A percentile compares a stretch with the other conserved stretches of the same genome.
These are phyloP conservation scores for Aciculoconidium aculeatum DNA, from an alignment of 805 yeast species.

Conservation along the genomic window DNA sequence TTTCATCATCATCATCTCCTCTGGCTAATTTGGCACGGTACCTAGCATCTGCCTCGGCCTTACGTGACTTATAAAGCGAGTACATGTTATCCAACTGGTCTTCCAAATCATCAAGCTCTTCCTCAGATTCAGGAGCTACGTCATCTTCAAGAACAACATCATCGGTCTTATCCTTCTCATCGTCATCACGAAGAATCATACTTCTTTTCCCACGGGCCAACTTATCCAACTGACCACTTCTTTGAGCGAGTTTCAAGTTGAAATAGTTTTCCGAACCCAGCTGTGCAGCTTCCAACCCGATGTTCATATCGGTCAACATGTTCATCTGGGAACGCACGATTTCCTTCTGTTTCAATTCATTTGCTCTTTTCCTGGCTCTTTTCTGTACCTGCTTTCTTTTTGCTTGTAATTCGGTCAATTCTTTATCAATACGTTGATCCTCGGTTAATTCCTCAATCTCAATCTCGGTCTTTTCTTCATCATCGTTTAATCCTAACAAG, in stretches of 20 bases:
- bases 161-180: constrained; percentile 45
- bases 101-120: constrained; percentile 65
- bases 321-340: constrained; percentile 90
- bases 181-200: constrained; percentile 51
- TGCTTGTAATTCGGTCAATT: constrained; percentile 65
- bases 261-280: constrained; percentile 76
- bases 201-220: constrained; percentile 71
- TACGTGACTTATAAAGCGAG: constrained; percentile 56
- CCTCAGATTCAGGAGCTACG: constrained; percentile 33
- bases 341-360: constrained; percentile 84
- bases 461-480: constrained; percentile 46
- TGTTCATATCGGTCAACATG: constrained; percentile 87
- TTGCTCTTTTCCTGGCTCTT: constrained; percentile 76
- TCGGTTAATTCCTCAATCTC: constrained; percentile 74
- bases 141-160: constrained; percentile 49
- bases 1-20: constrained; percentile 70
- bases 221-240: constrained; percentile 73
- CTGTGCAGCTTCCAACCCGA: constrained; percentile 88
- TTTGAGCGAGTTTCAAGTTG: constrained; percentile 78
- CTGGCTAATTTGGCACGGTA: constrained; percentile 64
- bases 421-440: constrained; percentile 85
- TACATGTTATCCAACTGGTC: constrained; percentile 82
- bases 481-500: constrained; percentile 59
- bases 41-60: constrained; percentile 64
- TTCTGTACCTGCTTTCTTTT: constrained; percentile 63